These are phyloP conservation scores for Drechmeria coniospora DNA, from an alignment of 2,329 filamentous ascomycete species.

Conservation along the genomic window DNA sequence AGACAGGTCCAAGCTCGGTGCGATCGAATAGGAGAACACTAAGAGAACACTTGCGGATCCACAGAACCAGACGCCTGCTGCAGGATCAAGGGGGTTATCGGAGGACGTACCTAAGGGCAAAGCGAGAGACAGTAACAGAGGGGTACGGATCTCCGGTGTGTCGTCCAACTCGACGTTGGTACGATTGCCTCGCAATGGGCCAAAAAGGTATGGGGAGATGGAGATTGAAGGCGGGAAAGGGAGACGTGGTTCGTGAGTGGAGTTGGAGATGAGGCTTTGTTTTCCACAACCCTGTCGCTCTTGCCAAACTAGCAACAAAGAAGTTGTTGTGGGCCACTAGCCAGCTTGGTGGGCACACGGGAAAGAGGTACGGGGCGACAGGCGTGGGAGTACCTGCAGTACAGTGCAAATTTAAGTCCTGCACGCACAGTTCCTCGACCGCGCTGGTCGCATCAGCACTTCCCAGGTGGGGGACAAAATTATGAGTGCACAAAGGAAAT, in stretches of 20 bases:
- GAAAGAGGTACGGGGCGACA: slow-evolving; percentile 2
- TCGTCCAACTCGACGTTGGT: slow-evolving; percentile 21
- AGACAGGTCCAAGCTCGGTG: neutral
- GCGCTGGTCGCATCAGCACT: no score
- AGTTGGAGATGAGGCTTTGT: slow-evolving; percentile 25
- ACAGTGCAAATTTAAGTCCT: slow-evolving; percentile 4
- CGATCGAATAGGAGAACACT: neutral
- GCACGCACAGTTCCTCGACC: no score
- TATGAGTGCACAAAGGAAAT: no score
- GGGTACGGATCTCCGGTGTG: slow-evolving; percentile 11
- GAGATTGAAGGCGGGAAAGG: slow-evolving; percentile 9
- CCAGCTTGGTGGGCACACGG: slow-evolving; percentile 3
- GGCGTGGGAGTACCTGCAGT: neutral
- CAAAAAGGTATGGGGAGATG: slow-evolving; percentile 17
- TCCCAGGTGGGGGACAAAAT: no score
- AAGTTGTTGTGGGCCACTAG: slow-evolving; percentile 11
- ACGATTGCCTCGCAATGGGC: slow-evolving; percentile 25
- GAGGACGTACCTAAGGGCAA: slow-evolving; percentile 12
- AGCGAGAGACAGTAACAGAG: slow-evolving; percentile 12
- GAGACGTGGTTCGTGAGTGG: slow-evolving; percentile 13
- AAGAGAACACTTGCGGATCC: no score
- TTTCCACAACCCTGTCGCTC: slow-evolving; percentile 22
- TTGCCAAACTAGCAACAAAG: slow-evolving; percentile 13
- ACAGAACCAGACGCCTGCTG: no score
- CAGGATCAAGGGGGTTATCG: slow-evolving; percentile 4